Evolutionary conservation across 202 grass and related monocot species (phyloP).

Genomic region (Elaeis oleifera): DNA sequence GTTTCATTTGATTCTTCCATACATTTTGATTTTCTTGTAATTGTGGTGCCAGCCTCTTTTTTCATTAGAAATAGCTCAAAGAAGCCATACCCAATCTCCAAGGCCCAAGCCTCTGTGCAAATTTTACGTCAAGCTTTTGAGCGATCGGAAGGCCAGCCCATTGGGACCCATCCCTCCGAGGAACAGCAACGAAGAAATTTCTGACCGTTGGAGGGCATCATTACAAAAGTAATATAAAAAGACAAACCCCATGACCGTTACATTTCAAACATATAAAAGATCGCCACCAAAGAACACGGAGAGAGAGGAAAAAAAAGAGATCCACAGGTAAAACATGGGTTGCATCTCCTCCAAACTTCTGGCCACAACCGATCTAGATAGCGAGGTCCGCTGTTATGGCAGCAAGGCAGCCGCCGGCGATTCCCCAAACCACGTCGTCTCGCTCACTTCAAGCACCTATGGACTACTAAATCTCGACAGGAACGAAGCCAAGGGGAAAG

Average conservation of each 20-base stretch:
- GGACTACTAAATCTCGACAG: conserved; percentile 55
- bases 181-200: neutral
- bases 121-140: too few species aligned
- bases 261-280: conserved; percentile 35
- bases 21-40: too few species aligned
- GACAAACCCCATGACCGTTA: conserved; percentile 28
- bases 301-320: neutral
- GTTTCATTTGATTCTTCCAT: too few species aligned
- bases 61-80: too few species aligned
- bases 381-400: conserved; percentile 8
- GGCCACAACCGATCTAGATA: conserved; percentile 31
- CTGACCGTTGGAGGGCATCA: conserved; percentile 40
- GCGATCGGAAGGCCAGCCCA: too few species aligned
- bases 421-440: conserved; percentile 6
- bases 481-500: conserved; percentile 22
- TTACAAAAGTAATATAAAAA: conserved; percentile 8
- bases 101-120: too few species aligned
- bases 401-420: conserved; percentile 22
- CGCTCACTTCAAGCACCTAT: conserved; percentile 6
- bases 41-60: too few species aligned
- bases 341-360: conserved; percentile 54
- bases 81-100: too few species aligned
- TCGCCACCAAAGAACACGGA: neutral
- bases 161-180: too few species aligned
- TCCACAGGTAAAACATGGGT: conserved; percentile 13